Evolutionary conservation across 176 grass and related monocot species (phyloP), one percentile per base, ranked within the genome.

Genomic region (Elaeis guineensis): DNA sequence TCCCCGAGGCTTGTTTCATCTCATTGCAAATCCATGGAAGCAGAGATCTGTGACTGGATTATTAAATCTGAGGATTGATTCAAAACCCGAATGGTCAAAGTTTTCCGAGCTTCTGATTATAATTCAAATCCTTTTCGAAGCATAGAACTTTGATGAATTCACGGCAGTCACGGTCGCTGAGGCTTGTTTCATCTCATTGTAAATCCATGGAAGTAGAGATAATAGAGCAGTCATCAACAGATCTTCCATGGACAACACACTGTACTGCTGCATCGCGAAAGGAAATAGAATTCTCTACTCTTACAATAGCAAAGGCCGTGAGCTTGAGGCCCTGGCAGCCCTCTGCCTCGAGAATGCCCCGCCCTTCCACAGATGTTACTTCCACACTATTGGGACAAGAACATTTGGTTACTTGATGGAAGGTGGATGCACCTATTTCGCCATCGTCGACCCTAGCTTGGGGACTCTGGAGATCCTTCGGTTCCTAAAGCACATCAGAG

Each of bases 221-320:
- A 14, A 75, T 78, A 30, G 76, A 83, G 48, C 71, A 71, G 59
- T 63, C 75, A 44, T 14, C 35, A 44, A 0, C 5, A 87, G 76
- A 44, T 78, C 85, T 1, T 89, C 82, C 1, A 79, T 79, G 0
- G 80, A 80, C 58, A 90, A 96, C 83, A 85, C 84, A 0, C 83
- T 96, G 25, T 96, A 96, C 74, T 96, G 92, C 75, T 96, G 92
- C 69, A 65, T 96, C 52, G 83, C 92, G 8, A 82, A 72, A 25
- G 92, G 78, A 19, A 70, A 18, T 3, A 83, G 63, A 28, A 80
- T 91, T 29, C 54, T 91, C 59, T 96, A 87, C 69, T 67, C 64
- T 21, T 96, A 90, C 64, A 82, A 70, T 55, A 80, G 69, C 73
- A 85, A 80, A 64, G 82, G 68, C 49, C 32, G 3, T 3, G 57